Base-by-base conservation (phyloP, 2,329 filamentous ascomycete genomes). In the Cladosporium austrohemisphaericum region DNA sequence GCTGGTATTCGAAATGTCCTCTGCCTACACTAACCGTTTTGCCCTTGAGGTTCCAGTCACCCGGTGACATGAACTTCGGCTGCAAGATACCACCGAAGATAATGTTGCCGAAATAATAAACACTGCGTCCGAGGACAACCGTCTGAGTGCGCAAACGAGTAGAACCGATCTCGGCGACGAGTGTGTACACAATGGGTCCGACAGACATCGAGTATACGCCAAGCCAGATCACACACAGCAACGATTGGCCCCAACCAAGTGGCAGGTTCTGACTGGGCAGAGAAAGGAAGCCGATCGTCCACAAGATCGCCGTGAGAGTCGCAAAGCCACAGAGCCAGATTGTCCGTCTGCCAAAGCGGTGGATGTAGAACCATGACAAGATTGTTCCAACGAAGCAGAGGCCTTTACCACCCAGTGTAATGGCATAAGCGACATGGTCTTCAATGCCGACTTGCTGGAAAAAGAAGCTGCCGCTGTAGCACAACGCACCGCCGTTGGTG, bases 371-470 rank as follows among this genome's bases (percentile, higher is more conserved):
- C 59, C 59, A 63, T 4, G 55, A 52, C 11, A 55, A 19, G 6
- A 60, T 49, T 1, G 52, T 55, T 10, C 58, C 60, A 13, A 57
- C 23, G 18, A 53, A 50, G 6, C 52, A 55, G 6, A 63, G 18
- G 9, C 52, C 57, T 32, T 58, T 57, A 20, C 55, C 52, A n/a
- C 52, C 60, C 6, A 71, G 54, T 1, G 64, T 60, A 18, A 73
- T 56, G 20, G 61, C 62, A 50, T 70, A 71, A 1, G 69, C 57
- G 35, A 66, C 54, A 5, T 52, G 50, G 2, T 54, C 46, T 5
- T 53, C 38, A 14, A 72, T 19, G 37, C 71, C 70, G 9, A 71
- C 70, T 44, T 70, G 67, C 31, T 63, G 59, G 44, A 63, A 68
- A 62, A 72, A 72, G 51, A 59, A 63, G 1, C 64, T 63, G 0